Conservation (phyloP, 805 yeast genomes). For the Candida sithepensis region DNA sequence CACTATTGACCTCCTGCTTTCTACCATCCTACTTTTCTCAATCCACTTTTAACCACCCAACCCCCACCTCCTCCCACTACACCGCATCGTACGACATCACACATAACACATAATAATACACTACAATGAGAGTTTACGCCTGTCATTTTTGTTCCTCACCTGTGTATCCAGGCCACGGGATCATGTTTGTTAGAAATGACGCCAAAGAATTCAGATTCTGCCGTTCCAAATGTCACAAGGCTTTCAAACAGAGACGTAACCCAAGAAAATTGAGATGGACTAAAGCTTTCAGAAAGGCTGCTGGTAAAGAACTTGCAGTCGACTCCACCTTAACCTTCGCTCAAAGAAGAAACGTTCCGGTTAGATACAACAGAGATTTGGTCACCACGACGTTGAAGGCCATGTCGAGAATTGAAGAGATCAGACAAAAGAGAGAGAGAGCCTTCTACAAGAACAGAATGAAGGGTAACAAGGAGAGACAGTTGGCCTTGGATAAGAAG, state of each 20-base stretch:
- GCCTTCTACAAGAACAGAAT: conserved; percentile 99
- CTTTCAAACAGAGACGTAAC: conserved; percentile 96
- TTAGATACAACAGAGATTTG: conserved; percentile 93
- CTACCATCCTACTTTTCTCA: too few species aligned
- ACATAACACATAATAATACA: too few species aligned
- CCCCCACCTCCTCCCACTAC: too few species aligned
- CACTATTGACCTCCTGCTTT: too few species aligned
- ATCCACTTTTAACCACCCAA: too few species aligned
- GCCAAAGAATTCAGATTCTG: conserved; percentile 97
- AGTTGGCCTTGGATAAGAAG: conserved; percentile 80
- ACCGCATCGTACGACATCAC: too few species aligned
- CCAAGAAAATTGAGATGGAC: conserved; percentile 99
- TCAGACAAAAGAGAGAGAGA: conserved; percentile 92
- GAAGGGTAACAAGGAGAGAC: conserved; percentile 92
- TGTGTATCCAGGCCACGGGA: conserved; percentile 91
- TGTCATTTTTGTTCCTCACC: conserved; percentile 99
- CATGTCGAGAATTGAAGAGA: conserved; percentile 94
- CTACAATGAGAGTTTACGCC: conserved; percentile 72
- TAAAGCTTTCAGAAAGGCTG: conserved; percentile 97
- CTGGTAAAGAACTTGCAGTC: conserved; percentile 97
- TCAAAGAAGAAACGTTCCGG: conserved; percentile 96
- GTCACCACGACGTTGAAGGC: conserved; percentile 93
- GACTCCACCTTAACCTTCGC: conserved; percentile 96
- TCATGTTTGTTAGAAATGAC: conserved; percentile 96
- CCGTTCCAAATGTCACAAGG: conserved; percentile 95